phyloP scores from a whole-genome alignment of 2,329 filamentous ascomycete genomes.

The Calonectria fujianensis region DNA sequence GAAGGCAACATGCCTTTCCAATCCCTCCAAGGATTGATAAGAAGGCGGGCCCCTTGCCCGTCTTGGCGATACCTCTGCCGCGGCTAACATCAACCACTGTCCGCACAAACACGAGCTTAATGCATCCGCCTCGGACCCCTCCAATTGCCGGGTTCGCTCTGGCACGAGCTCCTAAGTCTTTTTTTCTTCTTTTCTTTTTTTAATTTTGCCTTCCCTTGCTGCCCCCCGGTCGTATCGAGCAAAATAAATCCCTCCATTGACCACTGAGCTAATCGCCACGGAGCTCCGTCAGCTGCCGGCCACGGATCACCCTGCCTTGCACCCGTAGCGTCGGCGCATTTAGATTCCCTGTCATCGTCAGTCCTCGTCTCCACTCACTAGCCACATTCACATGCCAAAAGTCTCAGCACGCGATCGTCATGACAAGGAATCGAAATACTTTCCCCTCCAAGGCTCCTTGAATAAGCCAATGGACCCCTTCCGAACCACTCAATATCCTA shows the following conservation, averaged over 20 bases:
- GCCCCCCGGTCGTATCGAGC: slow-evolving; percentile 3
- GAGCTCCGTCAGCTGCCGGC: slow-evolving; percentile 30
- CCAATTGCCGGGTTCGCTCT: slow-evolving; percentile 21
- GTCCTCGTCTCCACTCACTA: slow-evolving; percentile 46
- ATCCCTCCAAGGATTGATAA: slow-evolving; percentile 35
- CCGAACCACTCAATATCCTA: slow-evolving; percentile 35
- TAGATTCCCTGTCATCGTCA: slow-evolving; percentile 43
- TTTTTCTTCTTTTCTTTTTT: background rate
- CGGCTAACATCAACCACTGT: slow-evolving; percentile 21
- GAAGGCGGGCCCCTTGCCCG: slow-evolving; percentile 30
- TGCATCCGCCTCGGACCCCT: slow-evolving; percentile 16
- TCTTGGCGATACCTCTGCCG: slow-evolving; percentile 37
- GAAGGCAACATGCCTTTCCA: slow-evolving; percentile 21
- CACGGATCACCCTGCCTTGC: slow-evolving; percentile 25
- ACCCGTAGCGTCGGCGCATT: slow-evolving; percentile 36
- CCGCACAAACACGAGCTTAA: slow-evolving; percentile 30
- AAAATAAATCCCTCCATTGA: slow-evolving; percentile 20
- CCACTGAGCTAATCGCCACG: slow-evolving; percentile 20
- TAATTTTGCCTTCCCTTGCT: background rate
- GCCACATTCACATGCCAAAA: slow-evolving; percentile 60
- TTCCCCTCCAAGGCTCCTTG: slow-evolving; percentile 42
- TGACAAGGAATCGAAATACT: slow-evolving; percentile 37
- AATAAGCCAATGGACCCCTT: slow-evolving; percentile 30
- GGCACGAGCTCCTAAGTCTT: background rate
- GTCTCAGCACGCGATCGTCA: slow-evolving; percentile 35